These are phyloP conservation scores for Ascochyta fabae DNA, from an alignment of 2,329 filamentous ascomycete genomes.

Conservation along the genomic window DNA sequence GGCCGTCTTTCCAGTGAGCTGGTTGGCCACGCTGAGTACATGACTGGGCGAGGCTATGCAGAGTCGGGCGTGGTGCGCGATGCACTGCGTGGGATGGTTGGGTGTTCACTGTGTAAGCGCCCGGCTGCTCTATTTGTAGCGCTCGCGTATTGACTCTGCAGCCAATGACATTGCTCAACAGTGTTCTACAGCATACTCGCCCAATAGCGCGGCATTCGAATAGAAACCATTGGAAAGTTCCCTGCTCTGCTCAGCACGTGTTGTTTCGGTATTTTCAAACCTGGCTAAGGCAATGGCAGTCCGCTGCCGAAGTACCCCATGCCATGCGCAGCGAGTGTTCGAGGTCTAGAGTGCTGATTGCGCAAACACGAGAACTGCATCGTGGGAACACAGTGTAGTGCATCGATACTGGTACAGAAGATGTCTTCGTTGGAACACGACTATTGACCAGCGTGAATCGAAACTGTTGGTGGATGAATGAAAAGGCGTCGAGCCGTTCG, in stretches of 20 bases:
- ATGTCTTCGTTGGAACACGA: slow-evolving; percentile 1
- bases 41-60: slow-evolving; percentile 17
- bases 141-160: slow-evolving; percentile 23
- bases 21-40: slow-evolving; percentile 35
- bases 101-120: slow-evolving; percentile 41
- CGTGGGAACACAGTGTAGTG: background rate
- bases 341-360: background rate
- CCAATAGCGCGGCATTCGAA: slow-evolving; percentile 31
- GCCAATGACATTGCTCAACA: slow-evolving; percentile 34
- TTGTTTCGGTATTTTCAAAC: slow-evolving; percentile 6
- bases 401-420: background rate
- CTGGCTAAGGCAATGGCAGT: slow-evolving; percentile 15
- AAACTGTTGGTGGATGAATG: slow-evolving; percentile 25
- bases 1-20: slow-evolving; percentile 24
- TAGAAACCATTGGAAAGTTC: slow-evolving; percentile 1
- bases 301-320: slow-evolving; percentile 5
- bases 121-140: slow-evolving; percentile 41
- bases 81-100: slow-evolving; percentile 39
- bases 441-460: slow-evolving; percentile 4
- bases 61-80: slow-evolving; percentile 32
- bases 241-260: slow-evolving; percentile 5
- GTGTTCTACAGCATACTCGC: slow-evolving; percentile 35
- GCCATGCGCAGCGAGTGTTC: slow-evolving; percentile 9
- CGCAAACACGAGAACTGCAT: background rate
- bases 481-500: slow-evolving; percentile 18